Base-by-base conservation (phyloP, 805 yeast genomes). In the Kodamaea lidongshanica region DNA sequence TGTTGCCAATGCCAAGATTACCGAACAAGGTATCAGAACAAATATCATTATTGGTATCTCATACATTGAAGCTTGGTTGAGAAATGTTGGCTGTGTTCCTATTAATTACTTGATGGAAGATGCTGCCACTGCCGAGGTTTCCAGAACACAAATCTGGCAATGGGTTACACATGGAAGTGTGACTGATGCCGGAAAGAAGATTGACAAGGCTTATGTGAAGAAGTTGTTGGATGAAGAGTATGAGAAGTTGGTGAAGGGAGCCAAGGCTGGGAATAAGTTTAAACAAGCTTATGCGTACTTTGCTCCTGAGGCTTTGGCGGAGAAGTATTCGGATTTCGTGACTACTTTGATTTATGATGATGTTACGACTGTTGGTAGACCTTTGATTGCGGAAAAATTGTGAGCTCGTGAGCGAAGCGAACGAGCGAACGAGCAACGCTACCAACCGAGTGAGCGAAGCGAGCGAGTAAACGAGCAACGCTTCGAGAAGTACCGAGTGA, bases 81-180 rank as follows among this genome's bases (percentile, higher is more conserved):
- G 87, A 54, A 86, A 86, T 37, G 61, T 77, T 32, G 94, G 94
- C 10, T 82, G 92, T 68, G 88, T 80, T 38, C 89, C 94, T 42
- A 82, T 82, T 55, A 81, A 82, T 64, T 74, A 76, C 54, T 66
- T 82, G 56, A 82, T 82, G 94, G 94, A 82, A 59, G 94, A 82
- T 56, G 94, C 94, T 16, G 92, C 92, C 19, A 82, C 94, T 29
- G 89, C 92, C 23, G 94, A 82, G 58, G 94, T 82, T 22, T 78
- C 88, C 20, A 72, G 92, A 62, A 71, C 86, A 38, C 89, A 81
- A 59, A 65, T 82, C 44, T 78, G 78, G 69, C 86, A 84, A 52
- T 82, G 94, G 94, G 82, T 77, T 30, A 79, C 76, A 36, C 88
- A 82, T 52, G 73, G 74, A 25, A 80, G 75, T 25, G 59, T 52